Base-by-base conservation (phyloP, 2,329 filamentous ascomycete species). In the Dendrostoma leiphaemia region DNA sequence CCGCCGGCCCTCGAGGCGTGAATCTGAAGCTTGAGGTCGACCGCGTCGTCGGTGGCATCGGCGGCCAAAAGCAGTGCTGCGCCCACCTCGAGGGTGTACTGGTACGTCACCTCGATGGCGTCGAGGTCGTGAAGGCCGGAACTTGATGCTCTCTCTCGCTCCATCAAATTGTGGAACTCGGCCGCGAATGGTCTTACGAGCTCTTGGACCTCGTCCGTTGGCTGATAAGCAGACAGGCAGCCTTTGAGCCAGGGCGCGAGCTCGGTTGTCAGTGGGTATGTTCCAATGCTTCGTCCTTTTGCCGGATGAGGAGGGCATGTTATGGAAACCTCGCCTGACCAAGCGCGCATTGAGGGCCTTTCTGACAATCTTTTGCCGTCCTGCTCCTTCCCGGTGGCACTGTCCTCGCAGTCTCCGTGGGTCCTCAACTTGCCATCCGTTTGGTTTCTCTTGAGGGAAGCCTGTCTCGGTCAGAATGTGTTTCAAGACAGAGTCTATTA, bases 21-120 rank as follows among this genome's bases (percentile, higher is more conserved):
- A 19, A 41, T 17, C 6, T 41, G 24, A 15, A 32, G 15, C 8
- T n/a, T 5, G 8, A 46, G 9, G 4, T 46, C 4, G 7, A 46
- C 43, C 13, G 43, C 10, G 17, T 46, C 29, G n/a, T 46, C 43
- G 13, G 34, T 41, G 9, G 17, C 24, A 21, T 50, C 34, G 5
- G 48, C 48, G 29, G 26, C 35, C 38, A 50, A 24, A n/a, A 50
- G 24, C n/a, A 50, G 40, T 8, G 48, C 48, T 31, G 48, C 48
- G 17, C 48, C 48, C 5, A 31, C 17, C 23, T 50, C 35, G 12
- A 50, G 19, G 4, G 48, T 50, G 24, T 17, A 31, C n/a, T 43
- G 48, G 26, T 50, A 50, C 5, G 48, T 50, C n/a, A 50, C 17
- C 38, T 50, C 48, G 17, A 50, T 41, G 12, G 48, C 35, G 21